phyloP scores from a whole-genome alignment of 2,329 filamentous ascomycete genomes.

The Colletotrichum higginsianum region DNA sequence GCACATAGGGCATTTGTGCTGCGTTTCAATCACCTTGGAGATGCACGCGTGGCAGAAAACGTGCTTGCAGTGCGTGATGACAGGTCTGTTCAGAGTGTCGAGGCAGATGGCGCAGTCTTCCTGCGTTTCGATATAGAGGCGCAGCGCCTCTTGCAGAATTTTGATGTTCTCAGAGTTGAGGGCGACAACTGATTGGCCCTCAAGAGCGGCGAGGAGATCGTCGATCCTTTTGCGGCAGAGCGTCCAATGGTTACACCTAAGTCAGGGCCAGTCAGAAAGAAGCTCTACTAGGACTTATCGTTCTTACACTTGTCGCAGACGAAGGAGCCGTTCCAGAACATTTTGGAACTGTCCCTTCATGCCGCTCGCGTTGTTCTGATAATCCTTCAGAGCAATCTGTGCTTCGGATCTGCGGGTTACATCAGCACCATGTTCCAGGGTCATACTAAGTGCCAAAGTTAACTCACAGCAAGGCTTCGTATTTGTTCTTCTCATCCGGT shows the following conservation, averaged over 20 bases:
- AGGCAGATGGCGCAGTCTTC: slow-evolving; percentile 90
- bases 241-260: slow-evolving; percentile 87
- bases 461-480: slow-evolving; percentile 78
- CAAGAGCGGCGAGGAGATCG: slow-evolving; percentile 78
- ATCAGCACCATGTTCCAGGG: slow-evolving; percentile 44
- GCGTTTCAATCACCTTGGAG: slow-evolving; percentile 78
- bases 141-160: slow-evolving; percentile 81
- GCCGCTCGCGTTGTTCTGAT: slow-evolving; percentile 61
- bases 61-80: slow-evolving; percentile 90
- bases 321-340: slow-evolving; percentile 84
- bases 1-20: slow-evolving; percentile 89
- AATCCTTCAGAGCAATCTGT: slow-evolving; percentile 77
- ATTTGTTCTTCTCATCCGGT: slow-evolving; percentile 81
- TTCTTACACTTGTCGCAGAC: slow-evolving; percentile 80
- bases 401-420: slow-evolving; percentile 73
- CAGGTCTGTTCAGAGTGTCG: slow-evolving; percentile 78
- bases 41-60: slow-evolving; percentile 84
- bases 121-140: slow-evolving; percentile 82
- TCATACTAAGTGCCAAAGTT: no score
- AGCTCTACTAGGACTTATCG: slow-evolving; percentile 43
- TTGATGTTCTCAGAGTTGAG: slow-evolving; percentile 80
- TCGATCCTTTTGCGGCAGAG: slow-evolving; percentile 83
- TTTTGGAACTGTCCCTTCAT: slow-evolving; percentile 76
- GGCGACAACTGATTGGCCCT: slow-evolving; percentile 76
- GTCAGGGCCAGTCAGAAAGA: slow-evolving; percentile 41